These are phyloP conservation scores for Pythium apleroticum DNA, from an alignment of 352 stramenopile genomes.

Conservation along the genomic window DNA sequence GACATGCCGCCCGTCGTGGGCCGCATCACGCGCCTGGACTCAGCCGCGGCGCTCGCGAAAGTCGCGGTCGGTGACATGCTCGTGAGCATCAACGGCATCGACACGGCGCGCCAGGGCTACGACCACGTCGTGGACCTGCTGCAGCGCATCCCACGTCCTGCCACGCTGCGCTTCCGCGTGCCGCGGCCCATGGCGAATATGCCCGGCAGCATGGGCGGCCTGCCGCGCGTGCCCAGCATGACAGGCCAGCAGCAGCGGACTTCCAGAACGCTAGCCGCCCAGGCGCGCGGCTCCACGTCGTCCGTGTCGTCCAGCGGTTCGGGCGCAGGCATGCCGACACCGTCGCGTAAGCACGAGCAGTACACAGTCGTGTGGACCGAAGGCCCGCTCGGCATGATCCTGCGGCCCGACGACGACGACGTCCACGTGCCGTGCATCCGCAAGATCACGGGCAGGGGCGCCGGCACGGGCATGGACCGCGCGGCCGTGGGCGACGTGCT, in stretches of 20 bases:
- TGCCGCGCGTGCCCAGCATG: conserved; percentile 18
- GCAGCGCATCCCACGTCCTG: conserved; percentile 79
- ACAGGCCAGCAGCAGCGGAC: conserved; percentile 13
- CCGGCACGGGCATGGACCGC: conserved; percentile 81
- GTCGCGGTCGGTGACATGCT: conserved; percentile 87
- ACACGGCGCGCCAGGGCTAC: conserved; percentile 85
- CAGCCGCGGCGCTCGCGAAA: conserved; percentile 72
- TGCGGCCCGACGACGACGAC: conserved; percentile 83
- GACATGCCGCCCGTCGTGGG: conserved; percentile 88
- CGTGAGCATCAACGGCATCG: conserved; percentile 86
- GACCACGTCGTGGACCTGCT: conserved; percentile 80
- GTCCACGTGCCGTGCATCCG: conserved; percentile 87
- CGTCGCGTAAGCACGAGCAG: conserved; percentile 58
- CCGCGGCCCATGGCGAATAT: conserved; percentile 44
- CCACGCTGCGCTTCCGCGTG: conserved; percentile 81
- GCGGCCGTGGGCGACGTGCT: conserved; percentile 78
- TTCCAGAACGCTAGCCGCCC: conserved; percentile 1
- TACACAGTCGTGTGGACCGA: conserved; percentile 89
- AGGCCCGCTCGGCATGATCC: conserved; percentile 82
- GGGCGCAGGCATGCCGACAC: conserved; percentile 30
- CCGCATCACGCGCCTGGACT: conserved; percentile 86
- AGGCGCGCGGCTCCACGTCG: conserved; percentile 34
- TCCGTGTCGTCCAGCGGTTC: conserved; percentile 38
- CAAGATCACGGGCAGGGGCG: conserved; percentile 86
- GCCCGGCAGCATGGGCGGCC: neutral